Conservation (phyloP, 768 basidiomycete species). For the Harrya chromipes region DNA sequence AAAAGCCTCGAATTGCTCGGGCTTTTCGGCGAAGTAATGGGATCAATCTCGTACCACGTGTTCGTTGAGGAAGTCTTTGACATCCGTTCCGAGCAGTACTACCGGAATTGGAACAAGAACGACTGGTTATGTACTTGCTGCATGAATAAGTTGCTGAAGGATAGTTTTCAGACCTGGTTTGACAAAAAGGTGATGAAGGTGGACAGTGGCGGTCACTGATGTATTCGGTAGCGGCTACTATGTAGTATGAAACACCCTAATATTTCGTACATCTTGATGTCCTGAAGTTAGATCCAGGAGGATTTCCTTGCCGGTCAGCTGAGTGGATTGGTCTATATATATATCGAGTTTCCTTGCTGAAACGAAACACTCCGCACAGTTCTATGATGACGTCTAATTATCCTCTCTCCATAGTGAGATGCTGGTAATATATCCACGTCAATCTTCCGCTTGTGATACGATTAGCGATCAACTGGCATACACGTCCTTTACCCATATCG, state of each 20-base stretch:
- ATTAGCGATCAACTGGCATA: conserved; percentile 26
- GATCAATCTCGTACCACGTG: conserved; percentile 9
- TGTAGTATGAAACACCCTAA: too few relatives aligned
- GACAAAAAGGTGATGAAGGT: neutral
- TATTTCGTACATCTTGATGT: too few relatives aligned
- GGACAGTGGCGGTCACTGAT: too few relatives aligned
- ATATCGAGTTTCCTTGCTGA: neutral
- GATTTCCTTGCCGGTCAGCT: too few relatives aligned
- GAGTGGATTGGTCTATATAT: too few relatives aligned
- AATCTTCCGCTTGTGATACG: conserved; percentile 2
- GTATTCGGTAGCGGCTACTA: too few relatives aligned
- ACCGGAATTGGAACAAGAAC: conserved; percentile 27
- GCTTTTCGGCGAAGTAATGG: conserved; percentile 2
- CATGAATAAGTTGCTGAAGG: conserved; percentile 21
- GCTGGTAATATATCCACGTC: conserved; percentile 5
- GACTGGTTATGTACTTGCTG: conserved; percentile 34
- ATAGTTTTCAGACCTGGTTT: conserved; percentile 13
- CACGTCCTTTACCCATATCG: conserved; percentile 1
- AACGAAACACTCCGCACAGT: neutral
- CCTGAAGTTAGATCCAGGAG: too few relatives aligned
- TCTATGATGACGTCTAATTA: neutral
- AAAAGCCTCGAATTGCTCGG: conserved; percentile 2
- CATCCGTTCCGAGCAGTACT: conserved; percentile 19
- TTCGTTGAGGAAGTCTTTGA: conserved; percentile 17
- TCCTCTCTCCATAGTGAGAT: neutral